These are phyloP conservation scores for Coemansia sp. DNA, from an alignment of 192 early-diverging fungal genomes.

Conservation along the genomic window DNA sequence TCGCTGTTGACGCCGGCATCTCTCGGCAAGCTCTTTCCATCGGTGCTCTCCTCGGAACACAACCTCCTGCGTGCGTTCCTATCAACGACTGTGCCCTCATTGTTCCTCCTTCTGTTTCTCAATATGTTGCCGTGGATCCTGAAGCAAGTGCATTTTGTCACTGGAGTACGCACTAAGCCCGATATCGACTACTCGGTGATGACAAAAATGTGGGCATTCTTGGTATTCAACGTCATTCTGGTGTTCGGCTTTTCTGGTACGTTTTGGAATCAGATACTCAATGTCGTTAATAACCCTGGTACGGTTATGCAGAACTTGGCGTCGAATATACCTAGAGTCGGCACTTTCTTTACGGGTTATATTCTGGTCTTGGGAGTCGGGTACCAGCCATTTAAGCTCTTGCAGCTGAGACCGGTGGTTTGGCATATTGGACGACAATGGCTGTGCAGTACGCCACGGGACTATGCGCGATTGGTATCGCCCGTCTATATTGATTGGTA, in stretches of 20 bases:
- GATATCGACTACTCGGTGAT: slow-evolving; percentile 55
- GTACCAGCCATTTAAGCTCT: slow-evolving; percentile 66
- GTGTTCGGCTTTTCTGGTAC: slow-evolving; percentile 75
- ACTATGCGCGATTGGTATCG: slow-evolving; percentile 72
- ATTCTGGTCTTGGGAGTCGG: slow-evolving; percentile 72
- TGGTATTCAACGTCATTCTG: slow-evolving; percentile 73
- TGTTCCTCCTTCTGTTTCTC: slow-evolving; percentile 70
- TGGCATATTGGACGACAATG: slow-evolving; percentile 58
- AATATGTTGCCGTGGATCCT: slow-evolving; percentile 70
- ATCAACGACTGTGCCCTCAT: slow-evolving; percentile 68
- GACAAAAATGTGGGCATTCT: slow-evolving; percentile 73
- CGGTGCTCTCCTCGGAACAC: slow-evolving; percentile 55
- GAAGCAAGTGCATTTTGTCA: slow-evolving; percentile 47
- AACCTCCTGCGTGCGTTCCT: slow-evolving; percentile 60
- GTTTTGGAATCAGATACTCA: slow-evolving; percentile 59
- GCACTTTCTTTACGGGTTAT: slow-evolving; percentile 79
- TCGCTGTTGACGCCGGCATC: slow-evolving; percentile 65
- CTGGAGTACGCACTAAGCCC: slow-evolving; percentile 45
- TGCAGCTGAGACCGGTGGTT: slow-evolving; percentile 66
- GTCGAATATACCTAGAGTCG: slow-evolving; percentile 62
- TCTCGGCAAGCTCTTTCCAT: slow-evolving; percentile 61
- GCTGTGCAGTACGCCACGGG: slow-evolving; percentile 74
- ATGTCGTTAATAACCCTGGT: slow-evolving; percentile 64
- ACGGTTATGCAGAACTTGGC: slow-evolving; percentile 65
- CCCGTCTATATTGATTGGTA: slow-evolving; percentile 72